These are phyloP conservation scores for Saprolegnia parasitica DNA, from an alignment of 352 stramenopile genomes.

Conservation along the genomic window DNA sequence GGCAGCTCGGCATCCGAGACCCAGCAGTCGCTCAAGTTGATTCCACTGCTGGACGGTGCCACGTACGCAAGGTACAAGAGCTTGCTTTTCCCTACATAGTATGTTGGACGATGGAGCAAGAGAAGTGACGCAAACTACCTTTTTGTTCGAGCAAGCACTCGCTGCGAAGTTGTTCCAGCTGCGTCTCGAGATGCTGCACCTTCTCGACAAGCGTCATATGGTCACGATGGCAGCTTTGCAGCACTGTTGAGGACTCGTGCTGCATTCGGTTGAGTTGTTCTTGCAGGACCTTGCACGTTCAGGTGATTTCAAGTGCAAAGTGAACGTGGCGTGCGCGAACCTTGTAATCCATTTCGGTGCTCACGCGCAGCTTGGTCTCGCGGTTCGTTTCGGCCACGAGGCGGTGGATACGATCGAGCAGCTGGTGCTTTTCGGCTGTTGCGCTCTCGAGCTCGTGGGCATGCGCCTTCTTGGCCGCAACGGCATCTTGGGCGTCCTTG, in stretches of 20 bases:
- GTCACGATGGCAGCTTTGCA: slow-evolving; percentile 40
- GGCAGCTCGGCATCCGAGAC: slow-evolving; percentile 48
- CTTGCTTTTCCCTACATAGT: slow-evolving; percentile 20
- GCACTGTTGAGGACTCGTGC: slow-evolving; percentile 35
- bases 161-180: slow-evolving; percentile 36
- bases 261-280: slow-evolving; percentile 45
- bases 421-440: slow-evolving; percentile 38
- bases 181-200: slow-evolving; percentile 36
- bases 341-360: slow-evolving; percentile 45
- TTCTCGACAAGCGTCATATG: slow-evolving; percentile 39
- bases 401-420: slow-evolving; percentile 52
- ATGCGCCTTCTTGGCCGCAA: slow-evolving; percentile 40
- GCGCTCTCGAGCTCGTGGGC: slow-evolving; percentile 36
- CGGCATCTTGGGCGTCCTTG: slow-evolving; percentile 40
- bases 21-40: slow-evolving; percentile 42
- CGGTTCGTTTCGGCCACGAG: slow-evolving; percentile 49
- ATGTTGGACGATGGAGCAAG: neutral
- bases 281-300: slow-evolving; percentile 25
- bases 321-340: neutral
- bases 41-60: slow-evolving; percentile 34
- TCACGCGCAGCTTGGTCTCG: slow-evolving; percentile 42
- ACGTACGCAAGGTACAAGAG: slow-evolving; percentile 27
- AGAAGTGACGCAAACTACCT: slow-evolving; percentile 39
- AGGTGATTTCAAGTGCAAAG: slow-evolving; percentile 27
- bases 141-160: slow-evolving; percentile 43